Percentiles rank a stretch among this genome's conserved stretches.
These are phyloP conservation scores for Komagataella phaffii DNA, from an alignment of 805 yeast genomes.

Conservation along the genomic window DNA sequence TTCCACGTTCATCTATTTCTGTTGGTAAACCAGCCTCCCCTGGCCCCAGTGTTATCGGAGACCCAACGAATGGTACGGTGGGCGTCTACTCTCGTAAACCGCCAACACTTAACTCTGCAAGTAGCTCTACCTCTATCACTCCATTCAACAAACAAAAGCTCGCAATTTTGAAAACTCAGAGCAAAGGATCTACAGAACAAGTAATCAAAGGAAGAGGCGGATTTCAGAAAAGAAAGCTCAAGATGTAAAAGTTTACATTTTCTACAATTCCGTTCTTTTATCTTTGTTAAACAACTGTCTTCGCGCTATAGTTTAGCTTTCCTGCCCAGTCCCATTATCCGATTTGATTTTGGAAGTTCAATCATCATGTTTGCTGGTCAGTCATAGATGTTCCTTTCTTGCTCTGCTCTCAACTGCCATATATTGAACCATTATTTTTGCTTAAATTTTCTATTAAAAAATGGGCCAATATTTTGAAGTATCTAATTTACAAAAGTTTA, in stretches of 20 bases:
- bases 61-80: background rate
- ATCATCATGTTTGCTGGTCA: too few relatives aligned
- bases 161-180: background rate
- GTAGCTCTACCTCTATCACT: background rate
- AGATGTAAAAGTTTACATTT: background rate
- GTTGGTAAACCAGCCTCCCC: background rate
- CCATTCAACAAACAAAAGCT: background rate
- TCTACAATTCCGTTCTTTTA: too few relatives aligned
- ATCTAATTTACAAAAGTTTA: background rate
- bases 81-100: background rate
- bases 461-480: too few relatives aligned
- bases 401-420: too few relatives aligned
- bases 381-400: too few relatives aligned
- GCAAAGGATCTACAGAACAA: background rate
- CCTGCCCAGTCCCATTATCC: background rate
- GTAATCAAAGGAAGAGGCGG: background rate
- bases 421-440: too few relatives aligned
- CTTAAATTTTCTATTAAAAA: too few relatives aligned
- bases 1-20: constrained; percentile 4
- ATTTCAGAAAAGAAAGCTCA: background rate
- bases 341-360: too few relatives aligned
- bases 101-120: background rate
- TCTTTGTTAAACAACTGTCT: background rate
- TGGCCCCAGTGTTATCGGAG: background rate
- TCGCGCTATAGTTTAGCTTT: background rate